These are phyloP conservation scores for Paxillus involutus DNA, from an alignment of 768 basidiomycete species.

Conservation along the genomic window DNA sequence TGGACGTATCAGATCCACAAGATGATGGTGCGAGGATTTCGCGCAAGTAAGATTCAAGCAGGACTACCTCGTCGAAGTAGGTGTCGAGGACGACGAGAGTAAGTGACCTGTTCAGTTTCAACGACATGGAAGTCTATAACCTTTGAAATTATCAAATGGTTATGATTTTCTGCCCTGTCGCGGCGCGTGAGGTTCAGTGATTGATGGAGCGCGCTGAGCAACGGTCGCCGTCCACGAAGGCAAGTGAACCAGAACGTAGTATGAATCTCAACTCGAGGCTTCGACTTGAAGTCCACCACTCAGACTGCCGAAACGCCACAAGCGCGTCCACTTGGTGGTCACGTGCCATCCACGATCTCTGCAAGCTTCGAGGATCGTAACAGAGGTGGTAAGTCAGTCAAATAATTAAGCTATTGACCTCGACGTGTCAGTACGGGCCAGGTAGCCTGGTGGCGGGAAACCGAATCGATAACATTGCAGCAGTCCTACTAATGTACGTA, in stretches of 20 bases:
- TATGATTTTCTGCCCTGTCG: not conserved
- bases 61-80: slow-evolving; percentile 44
- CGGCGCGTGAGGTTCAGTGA: not conserved
- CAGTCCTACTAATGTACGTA: too few species aligned
- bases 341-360: not conserved
- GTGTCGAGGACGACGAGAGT: slow-evolving; percentile 37
- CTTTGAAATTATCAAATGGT: not conserved
- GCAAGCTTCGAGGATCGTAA: too few species aligned
- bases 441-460: too few species aligned
- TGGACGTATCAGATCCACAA: slow-evolving; percentile 8
- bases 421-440: too few species aligned
- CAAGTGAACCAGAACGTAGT: not conserved
- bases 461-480: not conserved
- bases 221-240: not conserved
- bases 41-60: slow-evolving; percentile 39
- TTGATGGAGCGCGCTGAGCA: not conserved
- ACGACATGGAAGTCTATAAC: not conserved
- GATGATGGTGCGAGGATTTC: slow-evolving; percentile 31
- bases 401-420: not conserved
- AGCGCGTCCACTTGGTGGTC: not conserved
- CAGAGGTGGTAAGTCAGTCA: not conserved
- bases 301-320: slow-evolving; percentile 5
- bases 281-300: too few species aligned
- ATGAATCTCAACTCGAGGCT: too few species aligned
- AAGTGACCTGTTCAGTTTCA: slow-evolving; percentile 5